Percentiles rank a stretch among this genome's conserved stretches.
These are phyloP conservation scores for Camelina neglecta DNA, from an alignment of 345 rosid genomes.

Conservation along the genomic window DNA sequence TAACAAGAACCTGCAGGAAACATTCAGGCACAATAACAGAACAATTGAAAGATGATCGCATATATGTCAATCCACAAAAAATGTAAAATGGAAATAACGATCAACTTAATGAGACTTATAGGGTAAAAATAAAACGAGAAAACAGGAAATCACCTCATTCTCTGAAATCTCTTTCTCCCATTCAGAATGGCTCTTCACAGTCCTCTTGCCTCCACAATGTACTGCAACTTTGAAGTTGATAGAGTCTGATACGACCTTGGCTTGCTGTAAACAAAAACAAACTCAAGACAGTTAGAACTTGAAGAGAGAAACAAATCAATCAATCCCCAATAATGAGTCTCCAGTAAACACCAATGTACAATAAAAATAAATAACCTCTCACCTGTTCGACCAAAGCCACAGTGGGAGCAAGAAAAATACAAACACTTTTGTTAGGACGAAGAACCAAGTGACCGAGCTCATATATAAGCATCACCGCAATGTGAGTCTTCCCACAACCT, in stretches of 20 bases:
- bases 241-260: slow-evolving; percentile 75
- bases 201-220: slow-evolving; percentile 64
- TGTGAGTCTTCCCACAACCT: slow-evolving; percentile 96
- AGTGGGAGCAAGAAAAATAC: slow-evolving; percentile 93
- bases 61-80: slow-evolving; percentile 22
- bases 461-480: slow-evolving; percentile 83
- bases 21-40: slow-evolving; percentile 16
- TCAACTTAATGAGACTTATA: slow-evolving; percentile 13
- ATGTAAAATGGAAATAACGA: slow-evolving; percentile 8
- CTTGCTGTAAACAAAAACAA: slow-evolving; percentile 66
- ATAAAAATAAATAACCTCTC: slow-evolving; percentile 15
- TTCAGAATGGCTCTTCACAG: slow-evolving; percentile 54
- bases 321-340: neutral
- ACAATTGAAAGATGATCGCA: slow-evolving; percentile 35
- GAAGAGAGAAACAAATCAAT: slow-evolving; percentile 7
- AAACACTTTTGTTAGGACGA: slow-evolving; percentile 64
- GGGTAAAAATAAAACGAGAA: neutral
- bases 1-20: slow-evolving; percentile 78
- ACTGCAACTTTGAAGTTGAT: slow-evolving; percentile 70
- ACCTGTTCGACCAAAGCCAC: slow-evolving; percentile 90
- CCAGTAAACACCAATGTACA: slow-evolving; percentile 10
- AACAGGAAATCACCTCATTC: slow-evolving; percentile 62
- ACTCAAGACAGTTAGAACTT: slow-evolving; percentile 30
- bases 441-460: slow-evolving; percentile 71
- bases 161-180: slow-evolving; percentile 78